These are phyloP conservation scores for Brasenia schreberi DNA, from an alignment of 164 flowering plant species.

Conservation along the genomic window DNA sequence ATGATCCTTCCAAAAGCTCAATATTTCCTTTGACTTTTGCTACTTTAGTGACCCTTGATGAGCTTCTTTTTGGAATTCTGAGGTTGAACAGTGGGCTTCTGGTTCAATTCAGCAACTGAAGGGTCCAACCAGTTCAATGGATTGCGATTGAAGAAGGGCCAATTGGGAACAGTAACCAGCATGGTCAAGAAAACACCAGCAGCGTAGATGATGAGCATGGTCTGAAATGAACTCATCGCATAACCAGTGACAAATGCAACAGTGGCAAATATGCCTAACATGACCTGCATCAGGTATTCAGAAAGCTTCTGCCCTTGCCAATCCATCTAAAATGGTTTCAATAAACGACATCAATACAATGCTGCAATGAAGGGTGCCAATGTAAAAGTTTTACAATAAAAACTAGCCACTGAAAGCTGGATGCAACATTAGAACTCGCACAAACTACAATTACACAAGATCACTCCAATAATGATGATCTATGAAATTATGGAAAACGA, in stretches of 20 bases:
- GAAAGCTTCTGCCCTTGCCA: constrained; percentile 96
- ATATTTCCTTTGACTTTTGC: no score
- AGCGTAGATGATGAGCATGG: constrained; percentile 56
- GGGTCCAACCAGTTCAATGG: constrained; percentile 85
- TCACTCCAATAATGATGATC: not conserved
- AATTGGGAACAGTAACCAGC: constrained; percentile 66
- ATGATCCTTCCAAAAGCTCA: no score
- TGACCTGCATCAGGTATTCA: constrained; percentile 81
- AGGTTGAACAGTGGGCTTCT: constrained; percentile 40
- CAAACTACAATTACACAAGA: not conserved
- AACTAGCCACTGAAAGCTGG: constrained; percentile 2
- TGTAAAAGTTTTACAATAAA: not conserved
- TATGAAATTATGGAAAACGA: not conserved
- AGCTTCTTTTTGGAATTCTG: constrained; percentile 42
- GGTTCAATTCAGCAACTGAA: constrained; percentile 54
- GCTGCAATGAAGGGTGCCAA: not conserved
- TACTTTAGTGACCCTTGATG: constrained; percentile 15
- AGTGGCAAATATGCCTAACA: constrained; percentile 52
- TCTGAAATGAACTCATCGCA: constrained; percentile 46
- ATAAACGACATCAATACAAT: not conserved
- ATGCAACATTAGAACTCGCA: not conserved
- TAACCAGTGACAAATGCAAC: constrained; percentile 52
- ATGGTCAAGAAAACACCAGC: constrained; percentile 68
- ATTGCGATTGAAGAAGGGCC: constrained; percentile 86
- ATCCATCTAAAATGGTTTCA: constrained; percentile 42